A percentile compares a stretch with the other conserved stretches of the same genome.
Conservation (phyloP, 306 rosid genomes). For the Rosa lucieae region DNA sequence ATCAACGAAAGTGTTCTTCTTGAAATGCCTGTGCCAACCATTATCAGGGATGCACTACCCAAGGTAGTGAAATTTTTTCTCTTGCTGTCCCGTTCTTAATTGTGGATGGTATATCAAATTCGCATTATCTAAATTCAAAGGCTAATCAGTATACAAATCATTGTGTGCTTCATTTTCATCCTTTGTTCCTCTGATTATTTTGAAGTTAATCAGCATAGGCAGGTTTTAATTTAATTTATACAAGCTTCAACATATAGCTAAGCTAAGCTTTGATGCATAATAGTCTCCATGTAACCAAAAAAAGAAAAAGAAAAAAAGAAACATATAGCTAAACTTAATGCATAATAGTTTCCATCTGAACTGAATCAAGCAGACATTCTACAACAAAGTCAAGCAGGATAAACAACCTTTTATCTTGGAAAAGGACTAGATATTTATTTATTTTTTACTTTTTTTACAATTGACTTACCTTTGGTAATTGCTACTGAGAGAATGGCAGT, state of each 20-base stretch:
- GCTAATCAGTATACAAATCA: not conserved
- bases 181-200: not conserved
- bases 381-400: conserved; percentile 1
- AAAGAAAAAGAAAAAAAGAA: not conserved
- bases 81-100: not conserved
- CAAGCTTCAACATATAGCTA: not conserved
- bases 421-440: not conserved
- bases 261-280: not conserved
- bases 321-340: not conserved
- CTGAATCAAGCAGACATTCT: not conserved
- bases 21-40: conserved; percentile 81
- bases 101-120: not conserved
- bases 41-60: conserved; percentile 64
- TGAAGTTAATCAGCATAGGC: not conserved
- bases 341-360: not conserved
- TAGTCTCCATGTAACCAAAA: not conserved
- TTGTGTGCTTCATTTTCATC: conserved; percentile 2
- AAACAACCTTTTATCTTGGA: not conserved
- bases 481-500: not conserved
- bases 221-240: not conserved
- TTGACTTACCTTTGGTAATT: not conserved
- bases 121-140: not conserved
- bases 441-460: not conserved
- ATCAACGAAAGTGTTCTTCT: conserved; percentile 76
- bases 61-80: conserved; percentile 50